Conservation (phyloP, 345 rosid species). For the Leavenworthia alabamica region DNA sequence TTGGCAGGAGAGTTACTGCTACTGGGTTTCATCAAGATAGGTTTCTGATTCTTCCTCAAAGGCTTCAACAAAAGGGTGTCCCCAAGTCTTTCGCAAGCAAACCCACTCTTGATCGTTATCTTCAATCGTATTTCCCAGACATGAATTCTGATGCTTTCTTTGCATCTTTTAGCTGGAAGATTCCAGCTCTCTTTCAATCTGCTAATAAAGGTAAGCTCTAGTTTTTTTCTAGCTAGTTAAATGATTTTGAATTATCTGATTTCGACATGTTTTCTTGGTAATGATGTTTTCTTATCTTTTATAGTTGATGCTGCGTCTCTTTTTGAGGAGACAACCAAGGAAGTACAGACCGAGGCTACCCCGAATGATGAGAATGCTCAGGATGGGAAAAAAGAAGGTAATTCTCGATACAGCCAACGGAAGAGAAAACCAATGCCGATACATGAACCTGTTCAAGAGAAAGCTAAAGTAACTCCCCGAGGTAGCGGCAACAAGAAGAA, state of each 20-base stretch:
- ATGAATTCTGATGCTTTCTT: slow-evolving; percentile 58
- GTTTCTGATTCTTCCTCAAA: slow-evolving; percentile 51
- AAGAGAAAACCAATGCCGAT: slow-evolving; percentile 36
- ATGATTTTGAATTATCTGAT: neutral
- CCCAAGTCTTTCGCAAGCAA: slow-evolving; percentile 59
- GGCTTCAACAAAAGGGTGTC: slow-evolving; percentile 26
- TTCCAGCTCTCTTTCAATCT: slow-evolving; percentile 45
- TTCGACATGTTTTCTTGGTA: neutral
- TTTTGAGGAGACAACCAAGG: slow-evolving; percentile 29
- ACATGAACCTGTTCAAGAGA: slow-evolving; percentile 7
- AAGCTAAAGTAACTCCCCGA: slow-evolving; percentile 22
- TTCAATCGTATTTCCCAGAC: slow-evolving; percentile 42
- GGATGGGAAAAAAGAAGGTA: slow-evolving; percentile 24
- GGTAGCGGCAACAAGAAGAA: slow-evolving; percentile 36
- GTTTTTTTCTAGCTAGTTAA: neutral
- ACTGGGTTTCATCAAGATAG: slow-evolving; percentile 59
- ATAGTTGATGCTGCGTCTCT: slow-evolving; percentile 32
- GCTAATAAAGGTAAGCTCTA: slow-evolving; percentile 36
- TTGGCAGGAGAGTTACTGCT: slow-evolving; percentile 58
- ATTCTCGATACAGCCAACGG: slow-evolving; percentile 27
- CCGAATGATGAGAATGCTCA: slow-evolving; percentile 13
- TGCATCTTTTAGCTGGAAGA: slow-evolving; percentile 73
- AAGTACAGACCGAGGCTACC: slow-evolving; percentile 6
- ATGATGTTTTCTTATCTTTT: neutral
- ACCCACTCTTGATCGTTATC: slow-evolving; percentile 43